Percentiles rank a stretch among this genome's conserved stretches.
Conservation (phyloP, 108 stramenopile genomes). For the Cyclotella baltica region DNA sequence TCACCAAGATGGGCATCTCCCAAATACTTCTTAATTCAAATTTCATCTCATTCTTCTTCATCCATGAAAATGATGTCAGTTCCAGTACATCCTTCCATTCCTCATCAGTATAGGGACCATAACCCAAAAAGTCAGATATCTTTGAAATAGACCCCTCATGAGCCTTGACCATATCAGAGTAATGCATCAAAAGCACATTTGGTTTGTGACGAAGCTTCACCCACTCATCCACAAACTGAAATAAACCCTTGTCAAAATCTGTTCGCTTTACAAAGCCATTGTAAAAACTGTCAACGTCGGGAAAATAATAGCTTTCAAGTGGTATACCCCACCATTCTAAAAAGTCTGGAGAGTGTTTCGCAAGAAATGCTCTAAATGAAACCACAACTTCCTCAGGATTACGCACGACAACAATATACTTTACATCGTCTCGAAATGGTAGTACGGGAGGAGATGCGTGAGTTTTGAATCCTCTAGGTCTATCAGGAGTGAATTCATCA, state of each 20-base stretch:
- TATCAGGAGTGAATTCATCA: background rate
- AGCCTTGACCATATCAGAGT: slow-evolving; percentile 22
- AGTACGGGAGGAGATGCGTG: slow-evolving; percentile 11
- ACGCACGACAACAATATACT: slow-evolving; percentile 25
- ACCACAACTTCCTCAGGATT: slow-evolving; percentile 36
- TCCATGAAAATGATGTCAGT: slow-evolving; percentile 20
- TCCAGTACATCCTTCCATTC: slow-evolving; percentile 29
- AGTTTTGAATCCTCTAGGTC: slow-evolving; percentile 31
- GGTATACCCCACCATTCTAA: slow-evolving; percentile 18
- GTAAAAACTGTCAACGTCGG: slow-evolving; percentile 12
- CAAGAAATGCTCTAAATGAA: slow-evolving; percentile 1
- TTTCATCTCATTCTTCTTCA: slow-evolving; percentile 19
- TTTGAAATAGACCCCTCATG: slow-evolving; percentile 26
- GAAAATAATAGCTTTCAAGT: background rate
- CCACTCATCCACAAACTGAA: slow-evolving; percentile 24
- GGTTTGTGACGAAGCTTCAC: slow-evolving; percentile 23
- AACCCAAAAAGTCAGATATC: slow-evolving; percentile 26
- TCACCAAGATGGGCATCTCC: background rate
- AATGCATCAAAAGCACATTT: slow-evolving; percentile 29
- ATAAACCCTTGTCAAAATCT: background rate
- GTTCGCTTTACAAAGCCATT: background rate
- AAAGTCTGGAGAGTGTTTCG: slow-evolving; percentile 6
- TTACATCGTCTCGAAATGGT: slow-evolving; percentile 15
- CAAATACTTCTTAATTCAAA: slow-evolving; percentile 17
- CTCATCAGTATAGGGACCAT: slow-evolving; percentile 14